A percentile compares a stretch with the other conserved stretches of the same genome.
Evolutionary conservation across 2,329 filamentous ascomycete genomes (phyloP).

Genomic region (Alternaria infectoria): DNA sequence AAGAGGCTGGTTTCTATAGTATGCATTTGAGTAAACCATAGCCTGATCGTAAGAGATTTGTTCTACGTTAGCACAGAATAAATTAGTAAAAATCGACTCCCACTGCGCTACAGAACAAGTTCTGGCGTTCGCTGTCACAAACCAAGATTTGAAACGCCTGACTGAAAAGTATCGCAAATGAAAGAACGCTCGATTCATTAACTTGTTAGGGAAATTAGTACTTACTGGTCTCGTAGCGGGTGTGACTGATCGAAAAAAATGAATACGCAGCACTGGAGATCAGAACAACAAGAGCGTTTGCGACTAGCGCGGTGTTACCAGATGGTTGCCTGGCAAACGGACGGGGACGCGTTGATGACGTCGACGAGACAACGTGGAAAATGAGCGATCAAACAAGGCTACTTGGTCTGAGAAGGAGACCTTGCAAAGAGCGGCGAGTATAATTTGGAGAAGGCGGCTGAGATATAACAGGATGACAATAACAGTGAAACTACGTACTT

Average conservation of each 20-base stretch:
- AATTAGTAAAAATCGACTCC: neutral
- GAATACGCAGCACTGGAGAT: neutral
- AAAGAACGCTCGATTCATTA: neutral
- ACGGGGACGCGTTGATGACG: neutral
- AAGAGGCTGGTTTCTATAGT: neutral
- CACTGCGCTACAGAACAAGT: neutral
- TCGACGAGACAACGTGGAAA: neutral
- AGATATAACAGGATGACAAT: neutral
- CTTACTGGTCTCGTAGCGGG: neutral
- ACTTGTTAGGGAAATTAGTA: neutral
- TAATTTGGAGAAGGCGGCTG: neutral
- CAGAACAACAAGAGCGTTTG: neutral
- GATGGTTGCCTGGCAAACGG: neutral
- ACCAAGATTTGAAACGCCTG: neutral
- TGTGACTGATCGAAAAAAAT: neutral
- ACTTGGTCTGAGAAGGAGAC: too few relatives aligned
- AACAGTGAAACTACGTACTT: neutral
- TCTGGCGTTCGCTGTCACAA: neutral
- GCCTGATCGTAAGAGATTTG: neutral
- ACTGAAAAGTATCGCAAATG: neutral
- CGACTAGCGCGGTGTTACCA: neutral
- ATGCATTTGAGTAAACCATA: neutral
- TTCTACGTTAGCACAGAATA: neutral
- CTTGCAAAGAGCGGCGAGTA: neutral
- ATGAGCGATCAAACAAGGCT: neutral